phyloP scores from a whole-genome alignment of 805 yeast genomes.

The Candida pseudofarinosa region DNA sequence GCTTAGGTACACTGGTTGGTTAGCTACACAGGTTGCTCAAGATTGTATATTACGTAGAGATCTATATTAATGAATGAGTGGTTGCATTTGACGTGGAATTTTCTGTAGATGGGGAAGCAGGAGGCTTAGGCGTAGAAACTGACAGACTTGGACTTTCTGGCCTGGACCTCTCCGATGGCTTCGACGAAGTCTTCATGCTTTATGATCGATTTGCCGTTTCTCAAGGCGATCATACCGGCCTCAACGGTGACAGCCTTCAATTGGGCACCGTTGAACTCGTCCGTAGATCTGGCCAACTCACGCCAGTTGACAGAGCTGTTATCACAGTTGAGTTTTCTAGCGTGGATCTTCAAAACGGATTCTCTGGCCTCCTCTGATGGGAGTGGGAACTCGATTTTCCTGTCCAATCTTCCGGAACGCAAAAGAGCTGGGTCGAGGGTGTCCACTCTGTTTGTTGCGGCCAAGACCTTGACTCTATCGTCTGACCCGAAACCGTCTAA shows the following conservation, averaged over 20 bases:
- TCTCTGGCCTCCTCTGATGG: conserved; percentile 98
- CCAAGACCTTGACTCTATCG: conserved; percentile 94
- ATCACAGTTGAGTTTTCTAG: conserved; percentile 93
- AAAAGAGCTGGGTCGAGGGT: conserved; percentile 97
- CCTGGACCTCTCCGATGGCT: conserved; percentile 97
- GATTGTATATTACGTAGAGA: conserved; percentile 2
- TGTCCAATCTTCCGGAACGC: conserved; percentile 95
- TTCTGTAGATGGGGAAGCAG: neutral
- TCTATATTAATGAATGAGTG: conserved; percentile 2
- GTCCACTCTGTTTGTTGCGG: conserved; percentile 98
- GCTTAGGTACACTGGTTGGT: too few relatives aligned
- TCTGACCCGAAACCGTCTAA: conserved; percentile 95
- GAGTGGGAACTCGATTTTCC: conserved; percentile 96
- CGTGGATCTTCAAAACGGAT: conserved; percentile 92
- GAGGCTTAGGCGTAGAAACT: conserved; percentile 80
- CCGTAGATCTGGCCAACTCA: conserved; percentile 96
- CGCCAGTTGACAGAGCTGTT: conserved; percentile 88
- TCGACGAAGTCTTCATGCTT: conserved; percentile 98
- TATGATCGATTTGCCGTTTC: conserved; percentile 87
- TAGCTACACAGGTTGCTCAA: neutral
- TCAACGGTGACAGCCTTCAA: conserved; percentile 98
- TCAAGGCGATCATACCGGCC: conserved; percentile 98
- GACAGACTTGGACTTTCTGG: conserved; percentile 91
- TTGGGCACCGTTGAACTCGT: conserved; percentile 98
- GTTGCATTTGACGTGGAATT: neutral